Percentiles rank a stretch among this genome's conserved stretches.
phyloP scores from a whole-genome alignment of 257 asterid species.

The Voacanga thouarsii region DNA sequence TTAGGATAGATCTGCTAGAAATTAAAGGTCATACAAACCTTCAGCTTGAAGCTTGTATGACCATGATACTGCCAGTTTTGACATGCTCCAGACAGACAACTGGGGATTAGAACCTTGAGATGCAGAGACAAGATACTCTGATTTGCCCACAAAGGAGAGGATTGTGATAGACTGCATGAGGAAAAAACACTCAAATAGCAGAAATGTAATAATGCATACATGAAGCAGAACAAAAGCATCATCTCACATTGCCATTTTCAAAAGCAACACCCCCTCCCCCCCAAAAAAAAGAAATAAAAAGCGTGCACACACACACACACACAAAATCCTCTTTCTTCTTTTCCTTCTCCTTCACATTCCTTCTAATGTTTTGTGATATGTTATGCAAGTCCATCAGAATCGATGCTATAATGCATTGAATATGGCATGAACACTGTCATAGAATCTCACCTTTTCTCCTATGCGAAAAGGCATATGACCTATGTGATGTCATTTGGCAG shows the following conservation, averaged over 20 bases:
- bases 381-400: not conserved
- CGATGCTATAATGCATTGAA: not conserved
- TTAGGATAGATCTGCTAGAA: not conserved
- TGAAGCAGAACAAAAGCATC: not conserved
- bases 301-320: too few relatives aligned
- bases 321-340: too few relatives aligned
- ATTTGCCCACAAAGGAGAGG: slow-evolving; percentile 77
- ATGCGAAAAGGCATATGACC: not conserved
- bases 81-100: slow-evolving; percentile 71
- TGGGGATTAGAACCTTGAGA: slow-evolving; percentile 67
- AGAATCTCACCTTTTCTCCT: not conserved
- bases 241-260: not conserved
- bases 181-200: slow-evolving; percentile 18
- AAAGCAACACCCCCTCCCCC: not conserved
- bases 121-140: slow-evolving; percentile 70
- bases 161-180: slow-evolving; percentile 54
- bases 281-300: too few relatives aligned
- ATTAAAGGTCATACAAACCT: slow-evolving; percentile 41
- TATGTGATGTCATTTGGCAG: not conserved
- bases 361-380: not conserved
- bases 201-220: not conserved
- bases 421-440: not conserved
- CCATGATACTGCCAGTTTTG: slow-evolving; percentile 59
- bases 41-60: slow-evolving; percentile 74
- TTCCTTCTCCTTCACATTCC: not conserved